Evolutionary conservation across 371 early-diverging fungal genomes (phyloP).

Genomic region (Mucor irregularis): DNA sequence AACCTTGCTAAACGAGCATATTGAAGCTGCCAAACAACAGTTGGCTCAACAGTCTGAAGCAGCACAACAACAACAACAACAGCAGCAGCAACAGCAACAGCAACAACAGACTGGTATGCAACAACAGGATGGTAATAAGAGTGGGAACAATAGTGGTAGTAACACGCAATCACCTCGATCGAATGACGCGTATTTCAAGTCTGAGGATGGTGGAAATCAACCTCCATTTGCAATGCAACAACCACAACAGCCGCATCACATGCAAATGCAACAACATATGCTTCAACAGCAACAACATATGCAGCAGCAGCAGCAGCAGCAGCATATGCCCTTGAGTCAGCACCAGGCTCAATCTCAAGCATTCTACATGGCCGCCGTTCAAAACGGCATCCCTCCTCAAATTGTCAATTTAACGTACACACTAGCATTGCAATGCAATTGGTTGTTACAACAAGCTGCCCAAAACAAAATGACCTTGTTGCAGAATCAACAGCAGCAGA

Average conservation of each 20-base stretch:
- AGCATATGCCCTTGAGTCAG: conserved; percentile 16
- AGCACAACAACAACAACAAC: background rate
- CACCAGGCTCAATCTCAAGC: conserved; percentile 28
- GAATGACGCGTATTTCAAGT: conserved; percentile 2
- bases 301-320: conserved; percentile 16
- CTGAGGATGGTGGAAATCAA: background rate
- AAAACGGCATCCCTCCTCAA: conserved; percentile 33
- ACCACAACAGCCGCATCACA: conserved; percentile 6
- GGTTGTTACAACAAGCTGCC: conserved; percentile 33
- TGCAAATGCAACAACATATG: conserved; percentile 19
- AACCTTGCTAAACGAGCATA: conserved; percentile 29
- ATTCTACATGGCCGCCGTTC: conserved; percentile 35
- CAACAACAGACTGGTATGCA: background rate
- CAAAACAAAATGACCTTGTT: conserved; percentile 25
- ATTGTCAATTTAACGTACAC: conserved; percentile 30
- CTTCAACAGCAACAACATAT: conserved; percentile 5
- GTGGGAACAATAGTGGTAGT: background rate
- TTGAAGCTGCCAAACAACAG: conserved; percentile 28
- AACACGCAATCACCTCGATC: background rate
- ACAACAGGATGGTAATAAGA: background rate
- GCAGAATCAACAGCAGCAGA: conserved; percentile 32
- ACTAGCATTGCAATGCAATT: conserved; percentile 35
- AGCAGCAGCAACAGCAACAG: conserved; percentile 4
- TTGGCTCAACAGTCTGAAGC: conserved; percentile 1
- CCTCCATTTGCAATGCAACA: background rate